Conservation (phyloP, 2,329 filamentous ascomycete genomes). For the Plectosphaerella cucumerina region DNA sequence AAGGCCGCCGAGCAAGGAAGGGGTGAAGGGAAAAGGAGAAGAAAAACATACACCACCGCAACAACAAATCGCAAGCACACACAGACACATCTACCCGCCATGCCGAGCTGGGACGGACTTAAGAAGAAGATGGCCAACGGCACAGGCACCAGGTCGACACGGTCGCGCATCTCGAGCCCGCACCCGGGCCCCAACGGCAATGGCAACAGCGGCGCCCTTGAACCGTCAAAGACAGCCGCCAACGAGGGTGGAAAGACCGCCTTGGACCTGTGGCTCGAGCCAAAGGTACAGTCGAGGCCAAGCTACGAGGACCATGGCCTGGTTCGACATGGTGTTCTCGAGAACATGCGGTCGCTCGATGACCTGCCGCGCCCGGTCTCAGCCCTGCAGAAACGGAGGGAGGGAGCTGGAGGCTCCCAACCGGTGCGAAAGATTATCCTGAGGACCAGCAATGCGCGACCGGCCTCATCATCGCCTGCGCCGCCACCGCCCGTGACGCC, state of each 20-base stretch:
- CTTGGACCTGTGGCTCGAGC: slow-evolving; percentile 57
- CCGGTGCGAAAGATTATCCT: slow-evolving; percentile 33
- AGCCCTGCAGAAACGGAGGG: slow-evolving; percentile 28
- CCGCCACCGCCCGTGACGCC: slow-evolving; percentile 15
- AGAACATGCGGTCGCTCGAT: slow-evolving; percentile 80
- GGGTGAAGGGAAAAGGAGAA: neutral
- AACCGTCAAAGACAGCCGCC: slow-evolving; percentile 29
- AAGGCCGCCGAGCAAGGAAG: neutral
- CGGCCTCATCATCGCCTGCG: slow-evolving; percentile 8
- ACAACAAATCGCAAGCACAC: neutral
- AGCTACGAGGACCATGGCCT: slow-evolving; percentile 79
- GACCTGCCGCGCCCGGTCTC: slow-evolving; percentile 59
- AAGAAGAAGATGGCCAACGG: too few relatives aligned
- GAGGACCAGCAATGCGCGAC: slow-evolving; percentile 25
- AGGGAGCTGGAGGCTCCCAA: slow-evolving; percentile 18
- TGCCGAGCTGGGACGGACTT: neutral
- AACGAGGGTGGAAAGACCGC: slow-evolving; percentile 36
- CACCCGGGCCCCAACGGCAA: slow-evolving; percentile 25
- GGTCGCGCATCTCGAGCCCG: slow-evolving; percentile 56
- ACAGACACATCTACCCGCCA: neutral
- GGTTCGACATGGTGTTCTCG: slow-evolving; percentile 69
- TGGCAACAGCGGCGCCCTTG: slow-evolving; percentile 24
- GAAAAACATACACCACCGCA: neutral
- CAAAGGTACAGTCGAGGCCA: slow-evolving; percentile 54
- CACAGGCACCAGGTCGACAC: slow-evolving; percentile 40